phyloP scores from a whole-genome alignment of 73 alveolate genomes.

The Paramecium sexaurelia region DNA sequence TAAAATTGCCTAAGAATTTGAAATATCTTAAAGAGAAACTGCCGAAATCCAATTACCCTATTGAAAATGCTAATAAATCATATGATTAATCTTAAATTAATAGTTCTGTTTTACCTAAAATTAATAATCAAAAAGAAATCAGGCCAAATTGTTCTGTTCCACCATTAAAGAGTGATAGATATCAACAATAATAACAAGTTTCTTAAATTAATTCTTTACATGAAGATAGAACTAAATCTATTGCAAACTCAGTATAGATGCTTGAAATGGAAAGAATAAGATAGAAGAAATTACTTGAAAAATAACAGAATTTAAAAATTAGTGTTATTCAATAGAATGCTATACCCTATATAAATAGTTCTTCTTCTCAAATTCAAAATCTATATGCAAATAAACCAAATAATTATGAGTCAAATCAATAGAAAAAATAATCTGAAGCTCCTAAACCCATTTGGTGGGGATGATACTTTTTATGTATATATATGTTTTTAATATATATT shows the following conservation, averaged over 20 bases:
- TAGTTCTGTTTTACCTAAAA: conserved; percentile 31
- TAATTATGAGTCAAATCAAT: background rate
- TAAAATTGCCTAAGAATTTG: conserved; percentile 50
- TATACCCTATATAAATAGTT: conserved; percentile 39
- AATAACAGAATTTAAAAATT: background rate
- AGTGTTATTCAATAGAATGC: conserved; percentile 11
- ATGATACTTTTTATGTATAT: background rate
- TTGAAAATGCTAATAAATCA: conserved; percentile 24
- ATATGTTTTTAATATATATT: no score
- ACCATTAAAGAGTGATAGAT: conserved; percentile 42
- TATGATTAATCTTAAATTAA: background rate
- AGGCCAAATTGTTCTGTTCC: conserved; percentile 16
- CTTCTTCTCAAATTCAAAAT: conserved; percentile 8
- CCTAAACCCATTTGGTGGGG: conserved; percentile 36
- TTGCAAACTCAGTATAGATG: background rate
- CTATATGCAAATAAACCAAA: background rate
- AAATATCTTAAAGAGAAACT: conserved; percentile 32
- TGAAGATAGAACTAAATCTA: background rate
- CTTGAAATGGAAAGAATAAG: background rate
- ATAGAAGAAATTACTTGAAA: background rate
- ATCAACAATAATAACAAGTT: background rate
- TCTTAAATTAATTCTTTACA: background rate
- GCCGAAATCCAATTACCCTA: conserved; percentile 36
- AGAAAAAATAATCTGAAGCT: background rate
- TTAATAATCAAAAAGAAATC: background rate